phyloP scores from a whole-genome alignment of 305 asterid species.

The Solanum chacoense region DNA sequence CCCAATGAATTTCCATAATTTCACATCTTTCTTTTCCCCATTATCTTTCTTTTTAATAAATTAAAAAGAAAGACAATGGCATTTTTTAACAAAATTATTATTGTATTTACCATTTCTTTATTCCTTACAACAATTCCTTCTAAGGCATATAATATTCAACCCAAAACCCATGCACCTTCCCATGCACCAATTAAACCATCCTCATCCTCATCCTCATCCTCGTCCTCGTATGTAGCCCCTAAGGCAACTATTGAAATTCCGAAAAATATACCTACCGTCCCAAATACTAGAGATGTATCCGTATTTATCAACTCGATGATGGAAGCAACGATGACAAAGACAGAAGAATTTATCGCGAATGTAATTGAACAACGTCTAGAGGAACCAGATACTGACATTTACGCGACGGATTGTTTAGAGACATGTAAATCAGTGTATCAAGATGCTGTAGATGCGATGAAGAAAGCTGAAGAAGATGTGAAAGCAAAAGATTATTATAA shows the following conservation, averaged over 20 bases:
- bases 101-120: not conserved
- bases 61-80: slow-evolving; percentile 17
- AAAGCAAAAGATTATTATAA: slow-evolving; percentile 15
- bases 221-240: not conserved
- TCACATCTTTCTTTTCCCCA: not conserved
- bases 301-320: slow-evolving; percentile 17
- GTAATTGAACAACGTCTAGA: slow-evolving; percentile 16
- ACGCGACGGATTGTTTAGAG: slow-evolving; percentile 15
- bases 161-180: not conserved
- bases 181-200: not conserved
- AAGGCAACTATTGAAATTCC: not conserved
- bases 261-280: not conserved
- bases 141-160: not conserved
- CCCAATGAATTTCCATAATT: not conserved
- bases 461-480: slow-evolving; percentile 26
- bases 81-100: not conserved
- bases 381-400: not conserved
- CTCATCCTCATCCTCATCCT: not conserved
- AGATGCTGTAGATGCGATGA: slow-evolving; percentile 25
- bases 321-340: slow-evolving; percentile 15
- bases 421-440: slow-evolving; percentile 28
- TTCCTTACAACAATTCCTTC: slow-evolving; percentile 3
- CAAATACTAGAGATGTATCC: not conserved
- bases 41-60: not conserved
- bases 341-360: slow-evolving; percentile 11